Conservation (phyloP, 441 rosid species). For the Croton setiger region DNA sequence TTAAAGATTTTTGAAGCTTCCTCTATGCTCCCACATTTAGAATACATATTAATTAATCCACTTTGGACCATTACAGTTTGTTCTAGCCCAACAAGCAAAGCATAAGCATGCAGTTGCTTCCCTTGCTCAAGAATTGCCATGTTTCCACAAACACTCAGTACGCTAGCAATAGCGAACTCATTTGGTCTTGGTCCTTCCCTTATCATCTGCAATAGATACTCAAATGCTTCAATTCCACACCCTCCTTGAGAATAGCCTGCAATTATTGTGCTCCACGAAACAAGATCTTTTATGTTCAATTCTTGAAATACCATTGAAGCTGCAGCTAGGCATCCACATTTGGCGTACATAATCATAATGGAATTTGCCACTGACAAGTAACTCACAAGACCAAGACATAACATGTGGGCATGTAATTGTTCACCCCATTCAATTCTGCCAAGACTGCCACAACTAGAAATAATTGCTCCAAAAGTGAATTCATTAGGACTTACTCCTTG, state of each 20-base stretch:
- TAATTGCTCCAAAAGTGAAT: slow-evolving; percentile 64
- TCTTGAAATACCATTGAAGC: slow-evolving; percentile 58
- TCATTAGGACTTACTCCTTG: slow-evolving; percentile 57
- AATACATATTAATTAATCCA: slow-evolving; percentile 83
- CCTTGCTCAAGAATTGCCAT: slow-evolving; percentile 81
- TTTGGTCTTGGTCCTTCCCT: slow-evolving; percentile 66
- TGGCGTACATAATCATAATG: slow-evolving; percentile 67
- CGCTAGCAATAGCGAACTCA: slow-evolving; percentile 70
- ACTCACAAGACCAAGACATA: slow-evolving; percentile 43
- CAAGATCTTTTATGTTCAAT: slow-evolving; percentile 54
- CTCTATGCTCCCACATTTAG: slow-evolving; percentile 76
- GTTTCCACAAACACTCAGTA: slow-evolving; percentile 75
- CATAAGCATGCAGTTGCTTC: slow-evolving; percentile 70
- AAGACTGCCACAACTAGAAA: slow-evolving; percentile 63
- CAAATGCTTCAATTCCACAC: slow-evolving; percentile 55
- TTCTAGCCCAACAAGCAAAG: slow-evolving; percentile 56
- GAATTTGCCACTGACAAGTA: slow-evolving; percentile 69
- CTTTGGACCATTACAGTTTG: slow-evolving; percentile 47
- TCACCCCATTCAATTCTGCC: slow-evolving; percentile 67
- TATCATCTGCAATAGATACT: slow-evolving; percentile 71
- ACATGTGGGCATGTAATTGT: slow-evolving; percentile 72
- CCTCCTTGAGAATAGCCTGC: slow-evolving; percentile 72
- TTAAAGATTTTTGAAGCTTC: slow-evolving; percentile 68
- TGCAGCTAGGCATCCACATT: slow-evolving; percentile 53
- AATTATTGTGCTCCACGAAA: slow-evolving; percentile 91